These are phyloP conservation scores for Podospora australis DNA, from an alignment of 495 filamentous ascomycete species.

Conservation along the genomic window DNA sequence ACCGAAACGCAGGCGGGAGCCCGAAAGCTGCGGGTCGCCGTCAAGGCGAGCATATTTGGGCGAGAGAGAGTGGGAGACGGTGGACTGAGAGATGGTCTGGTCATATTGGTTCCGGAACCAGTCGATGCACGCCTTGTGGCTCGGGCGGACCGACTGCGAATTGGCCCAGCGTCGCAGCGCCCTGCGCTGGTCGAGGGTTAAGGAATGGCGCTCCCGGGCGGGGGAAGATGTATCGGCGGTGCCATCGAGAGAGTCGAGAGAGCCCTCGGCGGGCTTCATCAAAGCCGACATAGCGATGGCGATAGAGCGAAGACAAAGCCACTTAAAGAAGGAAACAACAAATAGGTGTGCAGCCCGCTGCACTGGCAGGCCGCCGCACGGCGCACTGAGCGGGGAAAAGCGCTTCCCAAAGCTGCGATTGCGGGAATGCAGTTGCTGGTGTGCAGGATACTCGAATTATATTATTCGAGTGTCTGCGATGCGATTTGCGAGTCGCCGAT, in stretches of 20 bases:
- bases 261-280: neutral
- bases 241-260: constrained; percentile 6
- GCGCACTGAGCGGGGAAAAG: too few relatives aligned
- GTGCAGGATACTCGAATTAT: too few relatives aligned
- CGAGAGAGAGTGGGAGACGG: constrained; percentile 46
- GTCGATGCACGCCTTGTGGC: constrained; percentile 48
- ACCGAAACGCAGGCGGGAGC: constrained; percentile 46
- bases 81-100: constrained; percentile 47
- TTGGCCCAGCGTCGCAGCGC: constrained; percentile 47
- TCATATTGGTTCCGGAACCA: constrained; percentile 46
- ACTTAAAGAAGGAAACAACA: too few relatives aligned
- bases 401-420: too few relatives aligned
- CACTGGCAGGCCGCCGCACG: too few relatives aligned
- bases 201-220: constrained; percentile 42
- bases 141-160: constrained; percentile 41
- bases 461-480: too few relatives aligned
- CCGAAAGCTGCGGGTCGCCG: constrained; percentile 44
- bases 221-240: constrained; percentile 14
- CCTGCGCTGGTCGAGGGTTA: constrained; percentile 48
- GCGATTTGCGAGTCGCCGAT: too few relatives aligned
- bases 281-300: constrained; percentile 13
- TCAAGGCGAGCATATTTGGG: constrained; percentile 49
- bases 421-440: too few relatives aligned
- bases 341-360: too few relatives aligned
- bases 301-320: constrained; percentile 3